Percentiles rank a stretch among this genome's conserved stretches.
Conservation (phyloP, 306 rosid genomes). For the Phaseolus lunatus region DNA sequence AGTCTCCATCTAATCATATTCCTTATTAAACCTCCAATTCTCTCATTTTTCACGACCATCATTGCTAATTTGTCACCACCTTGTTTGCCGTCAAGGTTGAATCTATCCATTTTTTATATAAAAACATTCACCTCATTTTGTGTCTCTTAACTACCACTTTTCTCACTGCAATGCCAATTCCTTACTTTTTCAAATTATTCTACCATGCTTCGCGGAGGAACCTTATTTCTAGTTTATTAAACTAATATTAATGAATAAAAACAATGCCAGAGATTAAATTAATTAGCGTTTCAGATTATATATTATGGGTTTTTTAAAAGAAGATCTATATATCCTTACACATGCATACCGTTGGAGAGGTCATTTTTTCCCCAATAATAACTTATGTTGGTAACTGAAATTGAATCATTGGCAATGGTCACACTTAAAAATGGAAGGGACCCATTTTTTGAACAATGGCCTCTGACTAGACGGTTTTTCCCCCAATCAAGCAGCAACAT, state of each 20-base stretch:
- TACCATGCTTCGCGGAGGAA: too few species aligned
- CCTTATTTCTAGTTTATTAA: too few species aligned
- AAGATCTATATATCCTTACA: too few species aligned
- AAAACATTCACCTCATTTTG: background rate
- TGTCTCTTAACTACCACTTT: background rate
- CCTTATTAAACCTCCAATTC: background rate
- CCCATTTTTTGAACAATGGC: constrained; percentile 7
- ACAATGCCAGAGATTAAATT: too few species aligned
- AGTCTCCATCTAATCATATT: background rate
- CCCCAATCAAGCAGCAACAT: constrained; percentile 24
- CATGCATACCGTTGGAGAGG: too few species aligned
- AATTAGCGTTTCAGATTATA: too few species aligned
- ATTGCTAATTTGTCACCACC: constrained; percentile 1
- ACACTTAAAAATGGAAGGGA: constrained; percentile 2
- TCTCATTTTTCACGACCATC: constrained; percentile 8
- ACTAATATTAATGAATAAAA: too few species aligned
- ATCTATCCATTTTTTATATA: constrained; percentile 2
- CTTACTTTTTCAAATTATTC: too few species aligned
- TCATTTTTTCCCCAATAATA: background rate
- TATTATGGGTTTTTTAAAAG: too few species aligned
- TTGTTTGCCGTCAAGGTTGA: constrained; percentile 26
- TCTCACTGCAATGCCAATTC: background rate
- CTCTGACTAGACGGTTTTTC: background rate
- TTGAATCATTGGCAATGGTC: constrained; percentile 19
- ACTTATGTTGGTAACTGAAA: constrained; percentile 11